Base-by-base conservation (phyloP, 2,329 filamentous ascomycete genomes). In the Leptoxyphium fumago region DNA sequence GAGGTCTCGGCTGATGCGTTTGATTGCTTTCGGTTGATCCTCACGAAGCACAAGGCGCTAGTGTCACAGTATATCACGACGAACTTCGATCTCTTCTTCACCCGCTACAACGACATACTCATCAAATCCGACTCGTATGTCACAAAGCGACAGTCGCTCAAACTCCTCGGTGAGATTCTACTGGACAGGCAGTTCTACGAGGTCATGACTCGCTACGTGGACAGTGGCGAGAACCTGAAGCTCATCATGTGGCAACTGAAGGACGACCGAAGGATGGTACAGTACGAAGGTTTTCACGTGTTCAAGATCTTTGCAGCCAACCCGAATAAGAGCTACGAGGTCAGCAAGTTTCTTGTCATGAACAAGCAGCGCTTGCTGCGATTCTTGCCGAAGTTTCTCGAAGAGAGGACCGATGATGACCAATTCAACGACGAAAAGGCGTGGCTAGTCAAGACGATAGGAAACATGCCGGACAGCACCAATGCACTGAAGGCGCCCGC, bases 241-340 rank as follows among this genome's bases (percentile, higher is more conserved):
- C 83, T 96, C 51, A 91, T 88, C 68, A 98, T 98, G 91, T 96
- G 94, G 63, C 72, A 98, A 47, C 70, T 98, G 48, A 81, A 87
- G 53, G 91, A 96, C 62, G 89, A 96, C 63, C 78, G 89, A 54
- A 91, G 94, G 64, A 98, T 98, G 88, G 91, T 98, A 49, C 91
- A 96, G 65, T 98, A 98, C 62, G 91, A 98, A 63, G 91, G 88
- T 7, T 98, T 98, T 63, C 91, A 98, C 61, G 89, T 98, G 38
- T 98, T 98, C 74, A 98, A 98, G 75, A 89, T 98, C 49, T 98
- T 98, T 64, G 91, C 96, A 43, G 91, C 91, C 47, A 98, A 98
- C 61, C 91, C 91, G 7, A 88, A 96, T 70, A 98, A 98, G 68
- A 94, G 86, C n/a, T 73, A 89, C 48, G 85, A 88, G 29, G 91